Evolutionary conservation across 2,329 filamentous ascomycete genomes (phyloP), one percentile per base, ranked within the genome.

Genomic region (Colletotrichum shisoi): DNA sequence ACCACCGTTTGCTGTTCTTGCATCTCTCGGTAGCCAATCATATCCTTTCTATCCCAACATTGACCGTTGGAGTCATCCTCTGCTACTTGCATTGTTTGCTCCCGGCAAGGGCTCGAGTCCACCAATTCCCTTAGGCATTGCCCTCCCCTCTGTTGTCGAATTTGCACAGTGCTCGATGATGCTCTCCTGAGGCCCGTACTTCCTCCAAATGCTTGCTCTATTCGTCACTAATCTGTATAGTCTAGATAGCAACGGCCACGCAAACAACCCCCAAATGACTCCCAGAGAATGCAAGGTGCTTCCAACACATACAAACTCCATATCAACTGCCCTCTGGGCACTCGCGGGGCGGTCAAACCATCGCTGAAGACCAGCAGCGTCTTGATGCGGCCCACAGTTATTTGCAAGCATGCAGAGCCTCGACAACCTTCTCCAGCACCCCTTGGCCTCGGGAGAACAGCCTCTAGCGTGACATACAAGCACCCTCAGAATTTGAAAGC

Each of bases 1-100:
- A 40, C 21, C 57, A 46, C 17, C 31, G 57, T 68, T 62, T 68
- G 66, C 51, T 63, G 34, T 27, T 57, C 48, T 57, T 61, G 66
- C 62, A 68, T 61, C 13, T 65, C 62, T 61, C 39, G 56, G 62
- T 49, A 61, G 27, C 65, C 62, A 66, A 68, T 66, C 8, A 66
- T 12, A 13, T 12, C 27, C 17, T 27, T 21, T 8, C 21, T 37
- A 31, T 21, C 9, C 46, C 15, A 21, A 17, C 2, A 39, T 19
- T 7, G 6, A 17, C n/a, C 9, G 15, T 27, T 57, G 19, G 51
- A 7, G 13, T 48, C 9, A 40, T 19, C 13, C 24, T 42, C 17
- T 2, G 12, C 11, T 42, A 9, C n/a, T 27, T 27, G 12, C 9
- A n/a, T 57, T 57, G 59, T 67, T 67, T 67, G 63, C 34, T 37